A percentile compares a stretch with the other conserved stretches of the same genome.
These are phyloP conservation scores for Myrica gale DNA, from an alignment of 306 rosid genomes.

Conservation along the genomic window DNA sequence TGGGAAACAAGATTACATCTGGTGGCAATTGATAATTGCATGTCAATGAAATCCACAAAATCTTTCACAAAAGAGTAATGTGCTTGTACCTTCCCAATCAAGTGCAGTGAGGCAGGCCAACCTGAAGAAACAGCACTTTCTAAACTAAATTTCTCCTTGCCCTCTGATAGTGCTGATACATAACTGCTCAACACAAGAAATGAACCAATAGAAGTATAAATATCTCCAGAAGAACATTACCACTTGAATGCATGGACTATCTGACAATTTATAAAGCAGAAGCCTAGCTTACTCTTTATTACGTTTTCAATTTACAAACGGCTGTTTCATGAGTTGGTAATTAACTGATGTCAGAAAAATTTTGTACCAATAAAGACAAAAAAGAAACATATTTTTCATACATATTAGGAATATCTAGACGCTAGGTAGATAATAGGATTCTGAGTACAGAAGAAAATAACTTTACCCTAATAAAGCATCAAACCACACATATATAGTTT, in stretches of 20 bases:
- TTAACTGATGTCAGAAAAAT: slow-evolving; percentile 18
- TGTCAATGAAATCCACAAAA: not conserved
- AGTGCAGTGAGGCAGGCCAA: slow-evolving; percentile 90
- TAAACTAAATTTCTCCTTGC: slow-evolving; percentile 52
- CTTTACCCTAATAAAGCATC: slow-evolving; percentile 94
- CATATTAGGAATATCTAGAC: slow-evolving; percentile 13
- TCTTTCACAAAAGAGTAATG: slow-evolving; percentile 1
- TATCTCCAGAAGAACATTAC: slow-evolving; percentile 7
- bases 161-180: slow-evolving; percentile 84
- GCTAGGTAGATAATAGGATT: slow-evolving; percentile 8
- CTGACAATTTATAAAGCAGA: slow-evolving; percentile 12
- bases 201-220: slow-evolving; percentile 4
- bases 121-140: slow-evolving; percentile 68
- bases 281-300: slow-evolving; percentile 8
- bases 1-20: slow-evolving; percentile 4
- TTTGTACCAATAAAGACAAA: slow-evolving; percentile 19
- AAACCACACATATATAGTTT: slow-evolving; percentile 96
- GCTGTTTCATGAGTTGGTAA: slow-evolving; percentile 18
- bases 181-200: slow-evolving; percentile 48
- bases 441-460: slow-evolving; percentile 5
- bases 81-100: slow-evolving; percentile 84
- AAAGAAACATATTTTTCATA: not conserved
- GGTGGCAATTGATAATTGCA: slow-evolving; percentile 1
- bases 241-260: slow-evolving; percentile 14
- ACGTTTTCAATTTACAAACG: slow-evolving; percentile 11